Conservation (phyloP, 169 alveolate genomes). For the Neospora caninum region DNA sequence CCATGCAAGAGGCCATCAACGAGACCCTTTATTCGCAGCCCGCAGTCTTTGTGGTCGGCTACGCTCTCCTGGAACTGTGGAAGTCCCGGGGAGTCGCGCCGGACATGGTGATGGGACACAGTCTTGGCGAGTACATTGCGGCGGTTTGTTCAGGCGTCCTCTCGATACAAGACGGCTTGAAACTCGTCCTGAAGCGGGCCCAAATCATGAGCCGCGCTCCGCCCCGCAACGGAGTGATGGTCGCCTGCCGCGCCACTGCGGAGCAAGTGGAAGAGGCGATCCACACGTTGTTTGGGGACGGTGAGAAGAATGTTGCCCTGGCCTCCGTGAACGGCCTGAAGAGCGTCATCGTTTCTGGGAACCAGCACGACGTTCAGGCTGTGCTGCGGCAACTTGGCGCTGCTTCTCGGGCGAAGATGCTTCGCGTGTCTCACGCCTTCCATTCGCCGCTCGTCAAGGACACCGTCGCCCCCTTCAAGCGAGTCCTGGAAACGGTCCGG, state of each 20-base stretch:
- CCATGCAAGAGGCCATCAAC: constrained; percentile 11
- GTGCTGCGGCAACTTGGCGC: constrained; percentile 30
- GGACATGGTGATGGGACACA: constrained; percentile 78
- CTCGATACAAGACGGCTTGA: constrained; percentile 67
- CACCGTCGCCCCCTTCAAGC: constrained; percentile 56
- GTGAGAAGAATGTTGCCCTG: constrained; percentile 61
- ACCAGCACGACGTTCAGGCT: constrained; percentile 67
- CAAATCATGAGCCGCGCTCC: constrained; percentile 37
- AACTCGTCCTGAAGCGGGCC: constrained; percentile 50
- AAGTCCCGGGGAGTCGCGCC: constrained; percentile 76
- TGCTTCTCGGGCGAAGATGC: constrained; percentile 34
- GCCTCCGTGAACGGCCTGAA: constrained; percentile 77
- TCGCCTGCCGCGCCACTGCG: constrained; percentile 57
- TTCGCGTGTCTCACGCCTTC: constrained; percentile 67
- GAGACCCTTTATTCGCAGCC: constrained; percentile 66
- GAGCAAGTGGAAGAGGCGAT: constrained; percentile 61
- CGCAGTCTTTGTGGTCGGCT: constrained; percentile 72
- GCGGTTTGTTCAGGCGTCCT: constrained; percentile 77
- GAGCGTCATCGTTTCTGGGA: constrained; percentile 79
- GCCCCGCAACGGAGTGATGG: constrained; percentile 62
- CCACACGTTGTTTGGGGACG: constrained; percentile 35
- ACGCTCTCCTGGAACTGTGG: constrained; percentile 76
- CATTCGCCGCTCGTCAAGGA: constrained; percentile 65
- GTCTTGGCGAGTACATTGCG: constrained; percentile 80
- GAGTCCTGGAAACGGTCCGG: constrained; percentile 32